phyloP scores from a whole-genome alignment of 1,139 yeast species.

The Hemisphaericaspora subhashii region DNA sequence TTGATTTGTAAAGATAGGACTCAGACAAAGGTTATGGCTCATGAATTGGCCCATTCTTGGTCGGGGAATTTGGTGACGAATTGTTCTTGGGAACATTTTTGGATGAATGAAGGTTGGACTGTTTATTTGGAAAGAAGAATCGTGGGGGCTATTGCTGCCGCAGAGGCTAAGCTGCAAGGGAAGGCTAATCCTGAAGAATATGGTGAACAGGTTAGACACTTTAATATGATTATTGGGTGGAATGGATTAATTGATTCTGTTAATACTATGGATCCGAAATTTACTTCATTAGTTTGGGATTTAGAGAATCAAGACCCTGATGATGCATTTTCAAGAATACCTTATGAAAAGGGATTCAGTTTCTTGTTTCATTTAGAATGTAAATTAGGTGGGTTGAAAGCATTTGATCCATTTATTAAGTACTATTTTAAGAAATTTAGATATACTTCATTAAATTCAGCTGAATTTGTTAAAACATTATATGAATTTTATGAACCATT shows the following conservation, averaged over 20 bases:
- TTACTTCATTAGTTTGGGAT: constrained; percentile 31
- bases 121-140: constrained; percentile 39
- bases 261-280: constrained; percentile 19
- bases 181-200: constrained; percentile 19
- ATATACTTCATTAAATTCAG: constrained; percentile 31
- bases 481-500: constrained; percentile 29
- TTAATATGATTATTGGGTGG: constrained; percentile 34
- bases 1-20: constrained; percentile 35
- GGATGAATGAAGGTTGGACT: constrained; percentile 44
- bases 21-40: constrained; percentile 38
- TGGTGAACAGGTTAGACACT: constrained; percentile 35
- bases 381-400: constrained; percentile 26
- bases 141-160: constrained; percentile 30
- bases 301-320: constrained; percentile 31
- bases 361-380: constrained; percentile 32
- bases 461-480: constrained; percentile 30
- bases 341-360: constrained; percentile 39
- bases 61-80: constrained; percentile 40
- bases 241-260: constrained; percentile 26
- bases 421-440: constrained; percentile 32
- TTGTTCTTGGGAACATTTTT: constrained; percentile 39
- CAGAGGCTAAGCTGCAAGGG: constrained; percentile 25
- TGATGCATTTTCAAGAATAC: constrained; percentile 35
- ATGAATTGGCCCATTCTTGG: constrained; percentile 43
- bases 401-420: constrained; percentile 34